A percentile compares a stretch with the other conserved stretches of the same genome.
phyloP scores from a whole-genome alignment of 306 rosid genomes.

The Malus domestica region ASM211411v1 NC_041800.1:26843233-26843732 shows the following conservation, averaged over 20 bases:
- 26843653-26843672: not conserved
- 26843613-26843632: not conserved
- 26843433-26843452: not conserved
- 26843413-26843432: not conserved
- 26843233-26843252: not conserved
- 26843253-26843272: not conserved
- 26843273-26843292: too few species aligned
- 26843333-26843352: not conserved
- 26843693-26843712: not conserved
- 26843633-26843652: not conserved
- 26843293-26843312: not conserved
- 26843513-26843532: not conserved
- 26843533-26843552: not conserved
- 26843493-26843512: not conserved
- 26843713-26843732: constrained; percentile 32
- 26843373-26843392: not conserved
- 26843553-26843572: not conserved
- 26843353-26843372: not conserved
- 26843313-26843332: not conserved
- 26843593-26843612: not conserved
- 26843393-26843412: not conserved
- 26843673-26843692: not conserved
- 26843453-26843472: not conserved
- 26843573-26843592: not conserved
- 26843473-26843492: not conserved